A percentile compares a stretch with the other conserved stretches of the same genome.
Conservation (phyloP, 306 rosid genomes). For the Sechiopsis laciniata region DNA sequence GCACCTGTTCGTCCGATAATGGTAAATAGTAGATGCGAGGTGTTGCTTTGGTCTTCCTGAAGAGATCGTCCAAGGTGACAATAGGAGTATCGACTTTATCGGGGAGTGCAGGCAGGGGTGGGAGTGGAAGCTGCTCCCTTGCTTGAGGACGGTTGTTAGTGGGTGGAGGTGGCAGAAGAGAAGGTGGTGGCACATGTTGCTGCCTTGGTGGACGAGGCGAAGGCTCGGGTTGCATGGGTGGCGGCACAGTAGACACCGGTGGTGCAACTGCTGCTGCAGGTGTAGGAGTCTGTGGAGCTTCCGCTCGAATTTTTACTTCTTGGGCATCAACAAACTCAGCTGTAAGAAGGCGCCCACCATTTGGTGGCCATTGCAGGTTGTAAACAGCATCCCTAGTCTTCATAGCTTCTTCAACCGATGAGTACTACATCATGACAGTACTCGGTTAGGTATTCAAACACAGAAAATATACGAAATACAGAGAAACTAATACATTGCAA, state of each 20-base stretch:
- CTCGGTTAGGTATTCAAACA: too few relatives aligned
- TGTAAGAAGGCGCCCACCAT: conserved; percentile 76
- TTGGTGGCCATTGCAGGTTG: conserved; percentile 95
- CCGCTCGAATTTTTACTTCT: conserved; percentile 68
- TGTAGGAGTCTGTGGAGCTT: conserved; percentile 55
- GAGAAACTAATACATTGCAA: too few relatives aligned
- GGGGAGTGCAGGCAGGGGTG: conserved; percentile 67
- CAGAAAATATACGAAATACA: too few relatives aligned
- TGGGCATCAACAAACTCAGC: conserved; percentile 86
- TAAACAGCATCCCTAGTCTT: conserved; percentile 86
- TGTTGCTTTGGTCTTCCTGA: conserved; percentile 77
- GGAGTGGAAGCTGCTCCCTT: conserved; percentile 64
- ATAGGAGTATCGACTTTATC: conserved; percentile 74
- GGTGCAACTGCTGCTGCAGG: conserved; percentile 39
- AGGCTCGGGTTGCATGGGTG: conserved; percentile 30
- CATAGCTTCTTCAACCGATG: conserved; percentile 68
- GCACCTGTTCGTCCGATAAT: conserved; percentile 75
- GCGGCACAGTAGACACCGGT: conserved; percentile 39
- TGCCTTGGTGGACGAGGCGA: conserved; percentile 36
- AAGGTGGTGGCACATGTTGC: conserved; percentile 32
- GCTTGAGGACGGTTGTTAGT: conserved; percentile 47
- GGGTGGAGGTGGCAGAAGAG: conserved; percentile 51
- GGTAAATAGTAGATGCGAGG: conserved; percentile 96
- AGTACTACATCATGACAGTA: conserved; percentile 49
- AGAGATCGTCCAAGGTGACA: conserved; percentile 87